A percentile compares a stretch with the other conserved stretches of the same genome.
These are phyloP conservation scores for Tolypocladium paradoxum DNA, from an alignment of 2,329 filamentous ascomycete genomes.

Conservation along the genomic window DNA sequence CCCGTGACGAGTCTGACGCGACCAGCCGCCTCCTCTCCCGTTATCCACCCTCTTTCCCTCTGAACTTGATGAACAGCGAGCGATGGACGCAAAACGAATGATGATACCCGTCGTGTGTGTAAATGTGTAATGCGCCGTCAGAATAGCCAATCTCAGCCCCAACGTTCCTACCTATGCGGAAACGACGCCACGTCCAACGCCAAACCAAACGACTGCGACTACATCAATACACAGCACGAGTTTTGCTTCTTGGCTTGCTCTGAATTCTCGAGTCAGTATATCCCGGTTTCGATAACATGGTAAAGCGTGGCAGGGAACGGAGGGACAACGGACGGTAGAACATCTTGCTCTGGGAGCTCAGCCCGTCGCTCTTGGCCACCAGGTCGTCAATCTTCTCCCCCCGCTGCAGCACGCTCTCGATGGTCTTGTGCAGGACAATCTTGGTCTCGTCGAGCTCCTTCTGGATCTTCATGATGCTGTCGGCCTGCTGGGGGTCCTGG, in stretches of 20 bases:
- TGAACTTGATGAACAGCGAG: not conserved
- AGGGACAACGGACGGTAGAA: conserved; percentile 65
- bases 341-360: conserved; percentile 92
- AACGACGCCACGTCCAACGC: conserved; percentile 21
- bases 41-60: not conserved
- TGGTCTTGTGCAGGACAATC: conserved; percentile 94
- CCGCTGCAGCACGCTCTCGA: conserved; percentile 74
- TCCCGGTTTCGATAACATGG: not conserved
- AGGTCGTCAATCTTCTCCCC: conserved; percentile 95
- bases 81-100: conserved; percentile 6
- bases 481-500: conserved; percentile 79
- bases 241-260: conserved; percentile 71
- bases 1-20: not conserved
- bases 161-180: conserved; percentile 15
- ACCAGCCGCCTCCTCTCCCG: not conserved
- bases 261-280: conserved; percentile 11
- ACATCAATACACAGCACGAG: conserved; percentile 65
- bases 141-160: conserved; percentile 22
- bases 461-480: conserved; percentile 92
- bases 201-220: conserved; percentile 19
- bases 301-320: not conserved
- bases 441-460: conserved; percentile 96
- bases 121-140: conserved; percentile 13
- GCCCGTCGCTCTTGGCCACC: conserved; percentile 82
- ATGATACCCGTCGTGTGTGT: not conserved